phyloP scores from a whole-genome alignment of 202 grass and related monocot genomes.

The Carex sylvatica region DNA sequence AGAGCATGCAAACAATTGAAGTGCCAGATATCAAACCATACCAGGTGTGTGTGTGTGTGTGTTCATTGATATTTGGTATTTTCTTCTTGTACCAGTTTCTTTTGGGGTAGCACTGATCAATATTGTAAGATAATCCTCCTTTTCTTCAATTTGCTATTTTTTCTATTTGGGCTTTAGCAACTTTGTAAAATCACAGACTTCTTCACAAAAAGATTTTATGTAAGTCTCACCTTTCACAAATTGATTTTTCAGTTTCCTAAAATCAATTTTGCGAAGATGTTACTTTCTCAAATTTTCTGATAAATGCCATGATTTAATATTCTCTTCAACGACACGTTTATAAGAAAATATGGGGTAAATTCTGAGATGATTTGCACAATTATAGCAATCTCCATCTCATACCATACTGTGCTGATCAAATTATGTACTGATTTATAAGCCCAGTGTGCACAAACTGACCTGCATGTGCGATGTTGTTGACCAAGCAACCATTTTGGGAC shows the following conservation, averaged over 20 bases:
- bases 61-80: neutral
- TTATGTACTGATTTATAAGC: neutral
- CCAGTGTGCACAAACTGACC: neutral
- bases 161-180: neutral
- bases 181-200: neutral
- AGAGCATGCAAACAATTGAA: neutral
- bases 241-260: neutral
- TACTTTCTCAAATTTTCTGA: neutral
- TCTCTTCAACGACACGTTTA: neutral
- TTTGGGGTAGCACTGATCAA: neutral
- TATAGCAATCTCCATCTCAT: neutral
- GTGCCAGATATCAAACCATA: neutral
- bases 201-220: neutral
- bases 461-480: neutral
- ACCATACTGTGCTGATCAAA: neutral
- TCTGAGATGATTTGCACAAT: constrained; percentile 7
- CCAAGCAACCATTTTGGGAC: neutral
- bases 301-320: neutral
- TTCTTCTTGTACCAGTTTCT: neutral
- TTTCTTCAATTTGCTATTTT: neutral
- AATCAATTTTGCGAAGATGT: neutral
- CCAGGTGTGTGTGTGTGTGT: neutral
- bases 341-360: neutral
- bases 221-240: neutral
- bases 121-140: neutral